phyloP scores from a whole-genome alignment of 306 rosid species.

The Quillaja saponaria region DNA sequence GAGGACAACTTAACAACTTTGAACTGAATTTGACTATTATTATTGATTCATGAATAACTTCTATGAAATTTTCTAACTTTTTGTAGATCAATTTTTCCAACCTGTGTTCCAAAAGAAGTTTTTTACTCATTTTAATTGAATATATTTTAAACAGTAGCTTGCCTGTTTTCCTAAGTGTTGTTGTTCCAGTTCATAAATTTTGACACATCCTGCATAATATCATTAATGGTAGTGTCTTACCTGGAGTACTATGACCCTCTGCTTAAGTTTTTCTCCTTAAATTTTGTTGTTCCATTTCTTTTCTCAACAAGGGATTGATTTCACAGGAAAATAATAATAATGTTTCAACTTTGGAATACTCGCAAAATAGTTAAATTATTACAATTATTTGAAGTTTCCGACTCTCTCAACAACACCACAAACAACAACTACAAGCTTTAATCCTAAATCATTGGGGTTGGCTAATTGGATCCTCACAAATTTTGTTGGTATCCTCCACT shows the following conservation, averaged over 20 bases:
- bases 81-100: neutral
- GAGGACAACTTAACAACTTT: neutral
- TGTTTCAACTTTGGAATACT: slow-evolving; percentile 1
- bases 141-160: neutral
- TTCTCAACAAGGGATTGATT: no score
- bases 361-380: no score
- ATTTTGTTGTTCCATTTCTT: no score
- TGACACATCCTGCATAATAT: neutral
- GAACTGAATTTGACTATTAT: no score
- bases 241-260: slow-evolving; percentile 20
- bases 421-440: no score
- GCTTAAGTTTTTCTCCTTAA: neutral
- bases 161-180: neutral
- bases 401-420: no score
- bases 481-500: no score
- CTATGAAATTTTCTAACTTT: neutral
- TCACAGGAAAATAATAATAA: no score
- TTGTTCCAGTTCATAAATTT: neutral
- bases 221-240: neutral
- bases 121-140: neutral
- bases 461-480: no score
- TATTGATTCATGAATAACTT: no score
- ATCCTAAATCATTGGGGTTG: no score
- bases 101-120: neutral
- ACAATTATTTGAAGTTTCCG: no score